Evolutionary conservation across 495 filamentous ascomycete species (phyloP), one percentile per base, ranked within the genome.

Genomic region (Xylaria cubensis): DNA sequence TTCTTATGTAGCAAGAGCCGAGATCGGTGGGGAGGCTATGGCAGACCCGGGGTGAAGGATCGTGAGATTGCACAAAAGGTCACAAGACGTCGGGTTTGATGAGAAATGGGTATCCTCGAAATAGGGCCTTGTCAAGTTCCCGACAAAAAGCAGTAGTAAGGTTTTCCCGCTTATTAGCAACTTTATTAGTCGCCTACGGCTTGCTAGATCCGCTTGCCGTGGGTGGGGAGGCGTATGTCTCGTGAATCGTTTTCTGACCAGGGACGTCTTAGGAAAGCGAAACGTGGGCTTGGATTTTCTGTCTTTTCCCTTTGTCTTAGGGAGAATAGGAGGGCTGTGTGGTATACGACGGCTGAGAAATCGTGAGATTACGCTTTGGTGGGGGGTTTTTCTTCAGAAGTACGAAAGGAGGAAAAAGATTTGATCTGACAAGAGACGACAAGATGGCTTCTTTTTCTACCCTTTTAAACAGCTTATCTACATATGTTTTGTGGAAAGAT

Each of bases 191-290:
- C 63, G 62, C 61, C 61, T 66, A 67, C 70, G 70, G 70, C 24
- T 72, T 50, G 61, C 48, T 41, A 72, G 70, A 67, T 72, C 70
- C 70, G 70, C 70, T 72, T 72, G 63, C 70, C 70, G 70, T 59
- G 63, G 63, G 63, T 67, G 62, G 70, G 63, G 70, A 51, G 63
- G 21, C 7, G 63, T 71, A 32, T 56, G 55, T 56, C 70, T 72
- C 70, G 70, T 72, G 70, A 50, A 72, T 67, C 21, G 51, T 59
- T 72, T 64, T 65, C 48, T 44, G 70, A 72, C 63, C 70, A 72
- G 61, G 70, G 69, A 65, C 61, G 32, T 34, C 67, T 61, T 69
- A 24, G 48, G 53, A 46, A 69, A 69, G 29, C 68, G 58, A 64
- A 70, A 62, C 55, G 56, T 63, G 68, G 39, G 56, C 53, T 39